These are phyloP conservation scores for Kazachstania bromeliacearum DNA, from an alignment of 805 yeast genomes.

Conservation along the genomic window DNA sequence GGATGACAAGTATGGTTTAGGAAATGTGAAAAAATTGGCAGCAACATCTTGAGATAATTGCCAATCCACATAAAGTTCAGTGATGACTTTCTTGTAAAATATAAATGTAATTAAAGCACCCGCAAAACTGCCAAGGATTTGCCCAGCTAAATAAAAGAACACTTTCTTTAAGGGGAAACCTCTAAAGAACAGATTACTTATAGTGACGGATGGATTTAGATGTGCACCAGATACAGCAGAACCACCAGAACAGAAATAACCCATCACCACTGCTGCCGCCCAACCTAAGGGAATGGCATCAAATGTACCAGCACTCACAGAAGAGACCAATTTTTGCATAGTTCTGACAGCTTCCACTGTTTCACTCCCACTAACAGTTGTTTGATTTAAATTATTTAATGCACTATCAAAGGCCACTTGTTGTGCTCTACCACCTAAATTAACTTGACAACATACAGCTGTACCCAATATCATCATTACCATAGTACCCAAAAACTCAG, in stretches of 20 bases:
- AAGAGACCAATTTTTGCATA: conserved; percentile 8
- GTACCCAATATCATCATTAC: conserved; percentile 39
- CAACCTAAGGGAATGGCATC: conserved; percentile 39
- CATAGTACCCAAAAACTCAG: conserved; percentile 45
- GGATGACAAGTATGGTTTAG: conserved; percentile 33
- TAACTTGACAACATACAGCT: conserved; percentile 40
- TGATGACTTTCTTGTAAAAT: conserved; percentile 33
- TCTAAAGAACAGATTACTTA: conserved; percentile 39
- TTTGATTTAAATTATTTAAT: conserved; percentile 1
- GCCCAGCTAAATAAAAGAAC: conserved; percentile 38
- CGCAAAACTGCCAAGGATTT: conserved; percentile 39
- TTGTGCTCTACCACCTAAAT: conserved; percentile 27
- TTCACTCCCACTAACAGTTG: conserved; percentile 4
- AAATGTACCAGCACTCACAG: conserved; percentile 31
- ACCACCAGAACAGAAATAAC: conserved; percentile 44
- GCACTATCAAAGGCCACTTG: conserved; percentile 8
- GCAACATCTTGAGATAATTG: conserved; percentile 28
- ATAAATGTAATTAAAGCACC: conserved; percentile 41
- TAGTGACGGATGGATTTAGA: conserved; percentile 44
- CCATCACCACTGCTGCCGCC: conserved; percentile 47
- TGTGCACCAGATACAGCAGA: conserved; percentile 47
- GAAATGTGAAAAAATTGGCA: conserved; percentile 39
- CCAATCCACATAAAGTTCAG: conserved; percentile 22
- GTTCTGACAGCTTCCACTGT: conserved; percentile 5
- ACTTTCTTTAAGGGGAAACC: conserved; percentile 43